Percentiles rank a stretch among this genome's conserved stretches.
phyloP scores from a whole-genome alignment of 169 alveolate genomes.

The Cryptosporidium xiaoi region DNA sequence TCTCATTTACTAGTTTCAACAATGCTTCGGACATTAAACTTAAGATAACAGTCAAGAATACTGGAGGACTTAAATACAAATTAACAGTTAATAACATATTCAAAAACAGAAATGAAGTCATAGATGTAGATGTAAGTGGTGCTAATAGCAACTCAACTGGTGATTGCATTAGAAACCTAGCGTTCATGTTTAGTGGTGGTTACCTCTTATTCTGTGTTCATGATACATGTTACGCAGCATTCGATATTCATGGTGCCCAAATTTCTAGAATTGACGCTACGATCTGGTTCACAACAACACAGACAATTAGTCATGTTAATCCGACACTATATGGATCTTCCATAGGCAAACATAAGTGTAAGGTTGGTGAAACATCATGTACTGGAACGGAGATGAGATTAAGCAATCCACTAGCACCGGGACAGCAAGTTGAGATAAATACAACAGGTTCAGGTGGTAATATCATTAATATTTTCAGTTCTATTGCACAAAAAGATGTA shows the following conservation, averaged over 20 bases:
- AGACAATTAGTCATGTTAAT: background rate
- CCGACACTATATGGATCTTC: constrained; percentile 37
- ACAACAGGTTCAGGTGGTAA: background rate
- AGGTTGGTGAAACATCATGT: constrained; percentile 43
- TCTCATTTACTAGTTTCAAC: background rate
- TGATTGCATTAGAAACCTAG: no score
- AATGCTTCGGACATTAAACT: background rate
- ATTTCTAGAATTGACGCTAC: constrained; percentile 5
- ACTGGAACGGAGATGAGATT: constrained; percentile 44
- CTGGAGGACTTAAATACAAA: background rate
- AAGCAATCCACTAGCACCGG: constrained; percentile 43
- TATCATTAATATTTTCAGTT: background rate
- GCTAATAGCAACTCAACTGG: background rate
- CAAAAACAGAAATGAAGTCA: no score
- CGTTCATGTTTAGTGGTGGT: constrained; percentile 12
- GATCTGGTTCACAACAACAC: constrained; percentile 23
- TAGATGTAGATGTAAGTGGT: background rate
- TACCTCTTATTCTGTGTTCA: constrained; percentile 22
- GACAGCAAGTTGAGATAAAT: constrained; percentile 26
- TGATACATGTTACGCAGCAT: constrained; percentile 28
- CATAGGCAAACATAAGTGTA: constrained; percentile 43
- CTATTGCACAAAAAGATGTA: background rate
- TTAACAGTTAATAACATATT: no score
- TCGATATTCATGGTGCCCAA: background rate
- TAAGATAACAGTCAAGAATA: constrained; percentile 2